Percentiles rank a stretch among this genome's conserved stretches.
Evolutionary conservation across 2,329 filamentous ascomycete genomes (phyloP).

Genomic region (Talaromyces amestolkiae): DNA sequence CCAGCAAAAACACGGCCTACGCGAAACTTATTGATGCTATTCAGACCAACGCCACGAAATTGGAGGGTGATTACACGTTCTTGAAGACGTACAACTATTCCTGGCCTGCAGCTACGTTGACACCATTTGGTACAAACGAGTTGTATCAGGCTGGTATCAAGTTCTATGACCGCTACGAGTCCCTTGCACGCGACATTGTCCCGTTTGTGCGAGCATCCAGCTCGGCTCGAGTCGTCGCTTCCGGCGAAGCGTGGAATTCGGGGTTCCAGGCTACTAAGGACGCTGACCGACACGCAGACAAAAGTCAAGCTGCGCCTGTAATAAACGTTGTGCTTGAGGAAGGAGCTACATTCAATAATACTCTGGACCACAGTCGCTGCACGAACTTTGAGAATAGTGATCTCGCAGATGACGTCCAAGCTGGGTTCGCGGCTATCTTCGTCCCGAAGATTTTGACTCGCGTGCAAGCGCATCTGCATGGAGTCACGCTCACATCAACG

Average conservation of each 20-base stretch:
- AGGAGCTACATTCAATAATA: conserved; percentile 68
- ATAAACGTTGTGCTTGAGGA: conserved; percentile 68
- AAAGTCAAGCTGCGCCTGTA: conserved; percentile 48
- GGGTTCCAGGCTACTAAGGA: conserved; percentile 65
- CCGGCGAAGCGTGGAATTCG: conserved; percentile 70
- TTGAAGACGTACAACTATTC: conserved; percentile 68
- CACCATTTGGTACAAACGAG: conserved; percentile 64
- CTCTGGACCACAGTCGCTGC: conserved; percentile 72
- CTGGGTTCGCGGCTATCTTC: conserved; percentile 62
- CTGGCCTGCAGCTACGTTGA: conserved; percentile 68
- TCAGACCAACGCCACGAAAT: conserved; percentile 56
- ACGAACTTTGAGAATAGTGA: conserved; percentile 64
- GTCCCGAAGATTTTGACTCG: conserved; percentile 64
- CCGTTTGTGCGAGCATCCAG: conserved; percentile 71
- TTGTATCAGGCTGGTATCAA: conserved; percentile 72
- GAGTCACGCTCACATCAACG: conserved; percentile 60
- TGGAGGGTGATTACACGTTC: conserved; percentile 67
- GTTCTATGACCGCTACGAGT: conserved; percentile 71
- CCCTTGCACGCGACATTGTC: conserved; percentile 55
- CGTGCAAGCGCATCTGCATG: conserved; percentile 66
- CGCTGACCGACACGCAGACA: conserved; percentile 38
- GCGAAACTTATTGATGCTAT: conserved; percentile 63
- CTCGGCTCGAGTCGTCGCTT: conserved; percentile 69
- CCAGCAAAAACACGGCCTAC: conserved; percentile 64
- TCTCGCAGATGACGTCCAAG: conserved; percentile 47